Percentiles rank a stretch among this genome's conserved stretches.
phyloP scores from a whole-genome alignment of 768 basidiomycete genomes.

The Psilocybe sp. region DNA sequence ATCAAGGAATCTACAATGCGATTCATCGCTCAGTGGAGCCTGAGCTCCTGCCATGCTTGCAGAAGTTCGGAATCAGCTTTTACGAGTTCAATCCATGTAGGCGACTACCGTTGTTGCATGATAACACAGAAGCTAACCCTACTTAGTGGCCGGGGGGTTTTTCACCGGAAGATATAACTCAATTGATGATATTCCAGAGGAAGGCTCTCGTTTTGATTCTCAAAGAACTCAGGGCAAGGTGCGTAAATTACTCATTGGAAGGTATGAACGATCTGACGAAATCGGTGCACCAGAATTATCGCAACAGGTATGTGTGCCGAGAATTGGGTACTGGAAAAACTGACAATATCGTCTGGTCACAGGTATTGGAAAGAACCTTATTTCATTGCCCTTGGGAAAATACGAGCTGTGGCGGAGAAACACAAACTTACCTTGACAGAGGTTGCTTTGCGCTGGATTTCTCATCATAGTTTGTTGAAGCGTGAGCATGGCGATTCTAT shows the following conservation, averaged over 20 bases:
- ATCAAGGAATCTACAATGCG: conserved; percentile 46
- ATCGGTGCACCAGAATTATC: conserved; percentile 34
- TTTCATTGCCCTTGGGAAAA: conserved; percentile 45
- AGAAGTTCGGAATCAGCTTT: conserved; percentile 55
- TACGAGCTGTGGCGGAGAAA: conserved; percentile 42
- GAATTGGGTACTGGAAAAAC: neutral
- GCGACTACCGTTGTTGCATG: conserved; percentile 10
- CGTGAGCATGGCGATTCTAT: conserved; percentile 48
- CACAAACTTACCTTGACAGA: conserved; percentile 48
- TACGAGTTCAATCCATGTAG: conserved; percentile 55
- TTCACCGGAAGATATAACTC: conserved; percentile 53
- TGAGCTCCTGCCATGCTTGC: conserved; percentile 52
- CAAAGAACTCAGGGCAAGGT: conserved; percentile 44
- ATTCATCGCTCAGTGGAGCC: conserved; percentile 38
- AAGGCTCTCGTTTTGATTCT: conserved; percentile 58
- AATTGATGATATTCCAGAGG: conserved; percentile 36
- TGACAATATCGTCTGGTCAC: neutral
- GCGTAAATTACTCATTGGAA: neutral
- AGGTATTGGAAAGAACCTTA: conserved; percentile 56
- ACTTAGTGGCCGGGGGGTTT: conserved; percentile 53
- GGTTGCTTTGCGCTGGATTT: conserved; percentile 60
- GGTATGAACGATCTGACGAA: conserved; percentile 39
- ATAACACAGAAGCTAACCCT: neutral
- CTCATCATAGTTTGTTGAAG: conserved; percentile 51
- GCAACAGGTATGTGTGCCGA: conserved; percentile 31